Conservation (phyloP, 108 stramenopile genomes). For the Cyclostephanos tholiformis region DNA sequence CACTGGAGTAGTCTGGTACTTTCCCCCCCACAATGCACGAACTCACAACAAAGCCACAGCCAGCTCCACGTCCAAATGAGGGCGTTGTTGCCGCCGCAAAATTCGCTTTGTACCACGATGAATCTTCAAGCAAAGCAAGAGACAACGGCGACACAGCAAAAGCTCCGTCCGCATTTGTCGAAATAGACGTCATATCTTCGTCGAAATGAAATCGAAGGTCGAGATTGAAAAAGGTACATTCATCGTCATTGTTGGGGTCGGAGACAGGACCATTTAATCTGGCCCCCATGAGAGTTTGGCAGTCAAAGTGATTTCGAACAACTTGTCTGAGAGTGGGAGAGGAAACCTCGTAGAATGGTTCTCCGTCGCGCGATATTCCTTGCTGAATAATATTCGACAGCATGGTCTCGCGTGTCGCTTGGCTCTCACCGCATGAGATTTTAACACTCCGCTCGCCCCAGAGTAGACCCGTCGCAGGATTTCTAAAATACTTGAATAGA, state of each 20-base stretch:
- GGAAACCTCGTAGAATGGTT: conserved; percentile 57
- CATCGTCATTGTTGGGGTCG: conserved; percentile 19
- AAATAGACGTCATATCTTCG: conserved; percentile 56
- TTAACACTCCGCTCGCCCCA: conserved; percentile 38
- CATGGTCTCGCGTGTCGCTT: conserved; percentile 4
- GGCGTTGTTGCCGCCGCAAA: conserved; percentile 55
- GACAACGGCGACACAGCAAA: conserved; percentile 64
- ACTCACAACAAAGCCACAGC: conserved; percentile 72
- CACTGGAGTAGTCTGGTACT: conserved; percentile 46
- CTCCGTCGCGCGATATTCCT: conserved; percentile 13
- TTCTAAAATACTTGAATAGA: conserved; percentile 47
- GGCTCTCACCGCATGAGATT: conserved; percentile 27
- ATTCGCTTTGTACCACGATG: conserved; percentile 85
- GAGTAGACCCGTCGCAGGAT: conserved; percentile 27
- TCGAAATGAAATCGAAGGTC: conserved; percentile 80
- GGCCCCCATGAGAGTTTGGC: conserved; percentile 71
- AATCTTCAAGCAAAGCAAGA: conserved; percentile 75
- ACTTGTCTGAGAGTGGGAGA: conserved; percentile 72
- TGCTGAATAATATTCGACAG: conserved; percentile 42
- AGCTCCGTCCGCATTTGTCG: conserved; percentile 33
- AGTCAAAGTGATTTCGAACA: conserved; percentile 82
- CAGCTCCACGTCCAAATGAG: conserved; percentile 75
- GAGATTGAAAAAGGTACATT: conserved; percentile 61
- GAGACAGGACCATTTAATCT: conserved; percentile 49
- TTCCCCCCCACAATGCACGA: conserved; percentile 62